A percentile compares a stretch with the other conserved stretches of the same genome.
These are phyloP conservation scores for Psilocybe cyanescens DNA, from an alignment of 768 basidiomycete genomes.

Conservation along the genomic window DNA sequence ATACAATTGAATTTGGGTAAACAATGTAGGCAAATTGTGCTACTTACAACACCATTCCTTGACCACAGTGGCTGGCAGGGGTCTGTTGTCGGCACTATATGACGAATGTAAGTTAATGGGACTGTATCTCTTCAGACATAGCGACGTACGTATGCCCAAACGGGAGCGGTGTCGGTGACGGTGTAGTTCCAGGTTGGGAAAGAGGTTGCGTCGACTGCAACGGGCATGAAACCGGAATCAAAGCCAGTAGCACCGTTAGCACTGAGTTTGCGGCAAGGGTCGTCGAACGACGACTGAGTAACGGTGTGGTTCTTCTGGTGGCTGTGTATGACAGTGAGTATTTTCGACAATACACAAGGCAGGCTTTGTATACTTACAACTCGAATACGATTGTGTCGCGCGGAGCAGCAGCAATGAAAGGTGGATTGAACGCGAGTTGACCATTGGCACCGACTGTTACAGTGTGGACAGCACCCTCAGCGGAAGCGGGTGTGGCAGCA, in stretches of 20 bases:
- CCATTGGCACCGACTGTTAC: conserved; percentile 59
- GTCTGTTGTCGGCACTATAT: conserved; percentile 43
- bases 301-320: conserved; percentile 71
- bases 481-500: conserved; percentile 53
- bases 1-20: background rate
- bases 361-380: conserved; percentile 44
- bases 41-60: conserved; percentile 58
- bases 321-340: conserved; percentile 33
- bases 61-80: conserved; percentile 48
- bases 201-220: conserved; percentile 42
- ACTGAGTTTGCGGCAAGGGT: conserved; percentile 55
- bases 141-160: conserved; percentile 57
- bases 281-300: conserved; percentile 63
- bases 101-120: conserved; percentile 5
- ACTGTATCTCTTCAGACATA: background rate
- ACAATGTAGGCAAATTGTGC: background rate
- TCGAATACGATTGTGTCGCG: conserved; percentile 62
- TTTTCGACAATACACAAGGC: background rate
- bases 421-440: conserved; percentile 53
- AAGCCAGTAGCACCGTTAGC: conserved; percentile 46
- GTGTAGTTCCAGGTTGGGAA: conserved; percentile 62
- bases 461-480: conserved; percentile 49
- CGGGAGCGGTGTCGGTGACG: conserved; percentile 59
- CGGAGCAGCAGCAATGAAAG: conserved; percentile 50
- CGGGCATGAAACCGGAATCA: conserved; percentile 57